Conservation (phyloP, 2,329 filamentous ascomycete genomes). For the Beauveria pseudobassiana region DNA sequence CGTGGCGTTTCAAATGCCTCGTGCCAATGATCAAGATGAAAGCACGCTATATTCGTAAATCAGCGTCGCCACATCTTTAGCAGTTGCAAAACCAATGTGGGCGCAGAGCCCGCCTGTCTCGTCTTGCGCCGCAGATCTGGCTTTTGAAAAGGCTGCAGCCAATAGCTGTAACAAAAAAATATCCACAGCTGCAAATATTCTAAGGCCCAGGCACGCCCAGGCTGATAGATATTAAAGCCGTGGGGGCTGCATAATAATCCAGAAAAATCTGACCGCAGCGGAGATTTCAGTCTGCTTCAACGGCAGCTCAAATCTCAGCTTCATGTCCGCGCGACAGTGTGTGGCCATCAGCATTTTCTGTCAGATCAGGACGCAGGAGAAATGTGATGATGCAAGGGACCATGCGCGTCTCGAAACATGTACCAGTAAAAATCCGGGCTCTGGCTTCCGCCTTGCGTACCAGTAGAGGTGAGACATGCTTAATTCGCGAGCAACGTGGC, state of each 20-base stretch:
- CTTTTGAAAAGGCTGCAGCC: neutral
- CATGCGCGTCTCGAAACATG: neutral
- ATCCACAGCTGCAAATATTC: neutral
- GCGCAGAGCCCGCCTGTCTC: neutral
- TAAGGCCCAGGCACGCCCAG: neutral
- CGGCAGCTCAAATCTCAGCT: neutral
- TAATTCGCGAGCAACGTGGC: no score
- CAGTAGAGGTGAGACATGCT: neutral
- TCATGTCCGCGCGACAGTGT: neutral
- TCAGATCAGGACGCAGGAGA: neutral
- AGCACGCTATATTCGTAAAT: neutral
- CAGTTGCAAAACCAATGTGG: neutral
- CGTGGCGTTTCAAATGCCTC: neutral
- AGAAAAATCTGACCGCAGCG: neutral
- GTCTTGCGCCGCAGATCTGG: neutral
- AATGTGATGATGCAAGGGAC: neutral
- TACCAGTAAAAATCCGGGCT: no score
- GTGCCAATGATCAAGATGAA: neutral
- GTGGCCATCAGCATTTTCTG: neutral
- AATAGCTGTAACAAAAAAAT: neutral
- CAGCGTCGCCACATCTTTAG: neutral
- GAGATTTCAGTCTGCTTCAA: neutral
- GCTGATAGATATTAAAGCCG: neutral
- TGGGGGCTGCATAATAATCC: neutral
- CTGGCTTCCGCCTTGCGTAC: no score